A percentile compares a stretch with the other conserved stretches of the same genome.
Conservation (phyloP, 129 eudicot species). For the Escallonia herrerae region DNA sequence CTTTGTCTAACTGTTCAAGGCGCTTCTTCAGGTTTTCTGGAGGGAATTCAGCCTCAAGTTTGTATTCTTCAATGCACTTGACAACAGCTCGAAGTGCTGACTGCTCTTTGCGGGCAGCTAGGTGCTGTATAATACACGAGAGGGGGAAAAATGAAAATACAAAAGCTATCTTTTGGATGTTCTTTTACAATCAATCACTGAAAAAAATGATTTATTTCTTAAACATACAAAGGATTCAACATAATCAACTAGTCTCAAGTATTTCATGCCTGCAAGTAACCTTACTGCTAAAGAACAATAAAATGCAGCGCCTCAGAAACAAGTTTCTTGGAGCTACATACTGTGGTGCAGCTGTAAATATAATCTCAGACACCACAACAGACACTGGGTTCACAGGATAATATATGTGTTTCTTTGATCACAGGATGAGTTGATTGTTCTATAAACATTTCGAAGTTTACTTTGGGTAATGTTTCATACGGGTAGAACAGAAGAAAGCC, state of each 20-base stretch:
- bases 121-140: slow-evolving; percentile 33
- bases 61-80: slow-evolving; percentile 96
- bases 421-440: not conserved
- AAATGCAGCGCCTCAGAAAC: not conserved
- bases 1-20: slow-evolving; percentile 87
- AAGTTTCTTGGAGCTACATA: not conserved
- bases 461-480: not conserved
- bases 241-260: not conserved
- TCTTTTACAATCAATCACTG: not conserved
- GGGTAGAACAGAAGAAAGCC: not conserved
- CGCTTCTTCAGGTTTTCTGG: slow-evolving; percentile 76
- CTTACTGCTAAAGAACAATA: not conserved
- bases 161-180: not conserved
- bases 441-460: not conserved
- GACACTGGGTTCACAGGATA: no score
- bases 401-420: not conserved
- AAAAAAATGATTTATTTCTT: not conserved
- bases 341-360: not conserved
- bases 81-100: slow-evolving; percentile 91
- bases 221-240: not conserved
- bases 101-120: slow-evolving; percentile 96
- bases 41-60: slow-evolving; percentile 80
- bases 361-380: no score
- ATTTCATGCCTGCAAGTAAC: not conserved
- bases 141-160: not conserved